Base-by-base conservation (phyloP, 164 flowering plant species). In the Santalum album region DNA sequence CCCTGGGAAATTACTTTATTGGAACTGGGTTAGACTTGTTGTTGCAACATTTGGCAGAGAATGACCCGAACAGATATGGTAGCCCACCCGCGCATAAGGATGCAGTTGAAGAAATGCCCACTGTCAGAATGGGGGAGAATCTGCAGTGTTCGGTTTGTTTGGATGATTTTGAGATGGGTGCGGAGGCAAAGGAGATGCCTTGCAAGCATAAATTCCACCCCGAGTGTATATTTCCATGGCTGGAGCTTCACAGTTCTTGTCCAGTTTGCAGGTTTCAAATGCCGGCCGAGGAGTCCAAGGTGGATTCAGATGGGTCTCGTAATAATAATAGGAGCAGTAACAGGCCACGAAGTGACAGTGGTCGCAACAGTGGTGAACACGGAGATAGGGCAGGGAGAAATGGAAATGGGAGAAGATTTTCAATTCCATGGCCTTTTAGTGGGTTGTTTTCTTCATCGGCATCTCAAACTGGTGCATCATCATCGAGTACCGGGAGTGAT, bases 241-340 rank as follows among this genome's bases (percentile, higher is more conserved):
- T 90, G 40, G 86, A 85, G 60, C 82, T 87, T 64, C 97, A 90
- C 61, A 80, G 97, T 55, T 83, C 97, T 12, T 90, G 94, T 43
- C 96, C 96, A 3, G 82, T 90, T 46, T 90, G 97, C 57, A 76
- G 97, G 69, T 70, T 52, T 72, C 90, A 83, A 63, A 51, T 90
- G 51, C 94, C 95, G 10, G 60, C 72, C 1, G 86, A 80, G 55
- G 94, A 74, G 53, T 58, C 83, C 25, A 83, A 79, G 59, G 65
- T 34, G 40, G 74, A 68, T 36, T 44, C 70, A 22, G 71, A 68
- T 49, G 72, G 60, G 22, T 61, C 74, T 26, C 56, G 66, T 29
- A 70, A 49, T 59, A 14, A 16, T 16, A 38, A 16, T 10, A 29
- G 34, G 34, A 9, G 9, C 38, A 44, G 51, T 35, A 54, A 18